Percentiles rank a stretch among this genome's conserved stretches.
Conservation (phyloP, 2,329 filamentous ascomycete species). For the Cladosporium sp. region DNA sequence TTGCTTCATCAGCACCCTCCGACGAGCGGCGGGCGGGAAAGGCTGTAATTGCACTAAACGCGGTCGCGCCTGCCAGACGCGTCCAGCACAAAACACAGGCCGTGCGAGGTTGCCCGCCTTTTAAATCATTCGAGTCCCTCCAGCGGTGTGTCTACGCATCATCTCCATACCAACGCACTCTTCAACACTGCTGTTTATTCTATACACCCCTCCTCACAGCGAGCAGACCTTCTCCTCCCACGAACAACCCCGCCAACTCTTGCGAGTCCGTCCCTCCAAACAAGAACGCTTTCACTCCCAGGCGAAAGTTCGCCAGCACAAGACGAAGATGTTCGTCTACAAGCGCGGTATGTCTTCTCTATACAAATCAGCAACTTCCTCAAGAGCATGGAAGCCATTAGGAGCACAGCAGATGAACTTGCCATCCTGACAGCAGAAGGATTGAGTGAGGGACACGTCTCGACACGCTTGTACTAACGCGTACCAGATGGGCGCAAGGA, state of each 20-base stretch:
- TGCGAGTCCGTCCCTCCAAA: slow-evolving; percentile 7
- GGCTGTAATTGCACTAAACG: slow-evolving; percentile 1
- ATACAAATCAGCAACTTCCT: neutral
- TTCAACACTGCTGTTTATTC: neutral
- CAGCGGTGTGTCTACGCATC: slow-evolving; percentile 11
- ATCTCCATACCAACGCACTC: slow-evolving; percentile 18
- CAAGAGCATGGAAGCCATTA: slow-evolving; percentile 5
- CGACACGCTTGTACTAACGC: neutral
- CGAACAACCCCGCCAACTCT: slow-evolving; percentile 8
- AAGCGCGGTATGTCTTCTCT: slow-evolving; percentile 56
- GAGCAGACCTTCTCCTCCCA: neutral
- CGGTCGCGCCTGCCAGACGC: slow-evolving; percentile 1
- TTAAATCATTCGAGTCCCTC: slow-evolving; percentile 15
- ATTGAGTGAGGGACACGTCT: neutral
- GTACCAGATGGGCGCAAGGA: slow-evolving; percentile 94
- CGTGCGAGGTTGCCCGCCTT: slow-evolving; percentile 15
- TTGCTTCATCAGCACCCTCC: slow-evolving; percentile 3
- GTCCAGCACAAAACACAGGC: slow-evolving; percentile 5
- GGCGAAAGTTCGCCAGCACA: slow-evolving; percentile 22
- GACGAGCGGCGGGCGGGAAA: neutral
- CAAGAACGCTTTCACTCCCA: slow-evolving; percentile 7
- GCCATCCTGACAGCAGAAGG: neutral
- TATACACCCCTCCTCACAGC: neutral
- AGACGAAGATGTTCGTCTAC: slow-evolving; percentile 59
- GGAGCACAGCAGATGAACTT: neutral